Conservation (phyloP, 345 rosid species). For the Ailanthus altissimus region DNA sequence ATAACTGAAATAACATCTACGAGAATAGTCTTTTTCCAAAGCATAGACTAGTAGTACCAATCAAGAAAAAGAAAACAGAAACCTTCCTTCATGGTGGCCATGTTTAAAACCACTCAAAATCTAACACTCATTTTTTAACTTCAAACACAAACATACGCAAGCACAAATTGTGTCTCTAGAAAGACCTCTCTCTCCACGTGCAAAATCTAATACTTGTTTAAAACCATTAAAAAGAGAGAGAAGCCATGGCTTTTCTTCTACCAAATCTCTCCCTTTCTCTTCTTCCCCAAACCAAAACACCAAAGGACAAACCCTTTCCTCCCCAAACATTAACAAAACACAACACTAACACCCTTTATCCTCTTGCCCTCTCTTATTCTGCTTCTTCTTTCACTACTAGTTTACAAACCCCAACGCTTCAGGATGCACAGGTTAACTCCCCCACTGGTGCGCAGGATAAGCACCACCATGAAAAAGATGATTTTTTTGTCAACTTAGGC, state of each 20-base stretch:
- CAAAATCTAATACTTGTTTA: conserved; percentile 14
- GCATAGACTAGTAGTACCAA: not conserved
- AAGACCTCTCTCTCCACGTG: conserved; percentile 24
- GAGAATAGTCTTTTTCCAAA: not conserved
- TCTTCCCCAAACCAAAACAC: conserved; percentile 48
- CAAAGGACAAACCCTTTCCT: conserved; percentile 40
- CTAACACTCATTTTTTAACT: conserved; percentile 3
- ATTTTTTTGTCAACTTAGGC: conserved; percentile 78
- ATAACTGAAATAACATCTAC: not conserved
- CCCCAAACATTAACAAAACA: conserved; percentile 7
- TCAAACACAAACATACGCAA: conserved; percentile 23
- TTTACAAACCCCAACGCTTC: conserved; percentile 41
- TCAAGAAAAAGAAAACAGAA: not conserved
- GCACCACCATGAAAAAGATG: conserved; percentile 46
- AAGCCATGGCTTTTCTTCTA: conserved; percentile 73
- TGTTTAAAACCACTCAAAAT: conserved; percentile 57
- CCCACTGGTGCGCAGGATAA: conserved; percentile 33
- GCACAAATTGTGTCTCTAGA: conserved; percentile 8
- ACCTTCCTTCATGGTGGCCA: conserved; percentile 40
- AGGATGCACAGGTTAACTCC: conserved; percentile 43
- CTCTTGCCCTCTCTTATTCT: conserved; percentile 30
- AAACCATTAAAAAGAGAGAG: not conserved
- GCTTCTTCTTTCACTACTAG: conserved; percentile 21
- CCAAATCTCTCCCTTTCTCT: conserved; percentile 66
- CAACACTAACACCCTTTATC: conserved; percentile 12